Conservation (phyloP, 2,329 filamentous ascomycete species). For the Pseudodiploospora longispora region DNA sequence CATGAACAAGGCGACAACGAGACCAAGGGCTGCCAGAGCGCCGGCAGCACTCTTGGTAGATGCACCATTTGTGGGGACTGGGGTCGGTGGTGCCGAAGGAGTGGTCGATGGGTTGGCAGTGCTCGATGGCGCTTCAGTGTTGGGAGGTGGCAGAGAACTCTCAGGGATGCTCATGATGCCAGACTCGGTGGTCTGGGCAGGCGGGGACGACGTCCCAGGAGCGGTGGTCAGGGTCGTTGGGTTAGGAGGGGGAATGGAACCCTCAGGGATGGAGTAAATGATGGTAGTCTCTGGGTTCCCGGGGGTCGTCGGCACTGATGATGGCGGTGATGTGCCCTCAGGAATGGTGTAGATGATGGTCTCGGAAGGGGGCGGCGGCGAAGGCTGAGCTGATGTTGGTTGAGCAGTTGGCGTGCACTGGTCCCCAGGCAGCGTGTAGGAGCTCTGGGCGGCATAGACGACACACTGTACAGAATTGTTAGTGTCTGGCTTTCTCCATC, state of each 20-base stretch:
- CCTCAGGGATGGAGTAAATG: neutral
- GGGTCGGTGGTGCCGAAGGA: slow-evolving; percentile 1
- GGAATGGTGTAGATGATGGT: neutral
- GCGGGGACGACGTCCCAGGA: neutral
- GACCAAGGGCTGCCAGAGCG: slow-evolving; percentile 29
- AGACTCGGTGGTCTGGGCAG: slow-evolving; percentile 1
- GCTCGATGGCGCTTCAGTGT: slow-evolving; percentile 3
- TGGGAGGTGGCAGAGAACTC: slow-evolving; percentile 15
- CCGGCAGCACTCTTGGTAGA: slow-evolving; percentile 24
- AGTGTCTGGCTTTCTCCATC: neutral
- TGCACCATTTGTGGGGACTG: slow-evolving; percentile 20
- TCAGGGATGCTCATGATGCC: slow-evolving; percentile 11
- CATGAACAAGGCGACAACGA: slow-evolving; percentile 33
- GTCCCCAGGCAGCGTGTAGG: slow-evolving; percentile 29
- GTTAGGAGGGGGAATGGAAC: neutral
- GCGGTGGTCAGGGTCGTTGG: neutral
- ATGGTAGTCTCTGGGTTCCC: slow-evolving; percentile 3
- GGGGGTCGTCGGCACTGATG: slow-evolving; percentile 4
- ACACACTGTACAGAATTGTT: slow-evolving; percentile 25
- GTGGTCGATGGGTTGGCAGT: neutral
- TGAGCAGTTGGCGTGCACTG: slow-evolving; percentile 24
- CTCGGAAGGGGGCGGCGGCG: slow-evolving; percentile 1
- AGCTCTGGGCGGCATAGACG: slow-evolving; percentile 31
- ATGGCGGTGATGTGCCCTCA: slow-evolving; percentile 3
- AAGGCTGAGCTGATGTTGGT: neutral